A percentile compares a stretch with the other conserved stretches of the same genome.
Conservation (phyloP, 2,329 filamentous ascomycete genomes). For the Kalaharituber pfeilii region DNA sequence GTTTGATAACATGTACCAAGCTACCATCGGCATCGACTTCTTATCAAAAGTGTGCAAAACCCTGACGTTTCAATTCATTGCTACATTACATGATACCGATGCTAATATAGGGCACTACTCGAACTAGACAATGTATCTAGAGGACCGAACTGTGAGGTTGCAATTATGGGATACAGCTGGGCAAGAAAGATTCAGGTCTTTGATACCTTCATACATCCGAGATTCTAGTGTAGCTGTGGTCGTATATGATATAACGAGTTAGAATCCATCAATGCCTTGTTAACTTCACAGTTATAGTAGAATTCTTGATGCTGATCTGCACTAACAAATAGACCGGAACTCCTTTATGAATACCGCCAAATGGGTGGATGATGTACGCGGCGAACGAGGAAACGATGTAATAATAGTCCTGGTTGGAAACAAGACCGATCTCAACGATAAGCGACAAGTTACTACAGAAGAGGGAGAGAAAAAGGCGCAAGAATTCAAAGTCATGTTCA, state of each 20-base stretch:
- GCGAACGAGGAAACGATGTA: constrained; percentile 92
- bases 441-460: constrained; percentile 87
- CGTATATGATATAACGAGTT: constrained; percentile 94
- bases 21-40: constrained; percentile 98
- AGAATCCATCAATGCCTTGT: too few relatives aligned
- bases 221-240: constrained; percentile 96
- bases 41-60: constrained; percentile 62
- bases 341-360: constrained; percentile 98
- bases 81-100: constrained; percentile 15
- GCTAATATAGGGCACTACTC: constrained; percentile 3
- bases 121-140: constrained; percentile 87
- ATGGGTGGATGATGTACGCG: constrained; percentile 97
- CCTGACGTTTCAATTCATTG: not conserved
- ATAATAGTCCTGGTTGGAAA: constrained; percentile 98
- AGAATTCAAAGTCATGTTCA: constrained; percentile 96
- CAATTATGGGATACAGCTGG: constrained; percentile 98
- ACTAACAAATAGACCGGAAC: constrained; percentile 48
- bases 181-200: constrained; percentile 87
- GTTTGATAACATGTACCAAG: constrained; percentile 99
- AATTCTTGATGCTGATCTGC: not conserved
- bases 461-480: constrained; percentile 97
- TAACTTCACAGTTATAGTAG: not conserved
- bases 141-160: constrained; percentile 91
- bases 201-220: constrained; percentile 97
- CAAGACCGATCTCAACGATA: constrained; percentile 98